Evolutionary conservation across 352 stramenopile genomes (phyloP), one percentile per base, ranked within the genome.

Genomic region (Phytophthora parvispora): DNA sequence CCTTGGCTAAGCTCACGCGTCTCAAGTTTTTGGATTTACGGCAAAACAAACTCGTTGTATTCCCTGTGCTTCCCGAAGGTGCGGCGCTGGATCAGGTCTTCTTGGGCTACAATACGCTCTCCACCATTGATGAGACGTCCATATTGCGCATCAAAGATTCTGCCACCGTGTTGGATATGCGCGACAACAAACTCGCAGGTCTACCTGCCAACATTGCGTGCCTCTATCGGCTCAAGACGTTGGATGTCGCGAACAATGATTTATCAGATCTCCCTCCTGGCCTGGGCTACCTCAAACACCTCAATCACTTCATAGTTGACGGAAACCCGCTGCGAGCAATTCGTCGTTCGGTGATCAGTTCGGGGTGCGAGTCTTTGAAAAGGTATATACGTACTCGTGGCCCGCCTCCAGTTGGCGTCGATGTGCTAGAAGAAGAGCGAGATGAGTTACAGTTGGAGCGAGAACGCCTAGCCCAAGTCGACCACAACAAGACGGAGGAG

Each of bases 191-290:
- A 49, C 74, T 97, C 16, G 69, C 49, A 25, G 43, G 13, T 28
- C 63, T 97, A 18, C 86, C 87, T 1, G 77, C 64, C 1, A 85
- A 81, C 27, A 69, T 93, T 6, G 87, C 80, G 40, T 84, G 73
- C 24, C 69, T 93, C 12, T 84, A 84, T 36, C 69, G 67, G 4
- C 77, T 97, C 38, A 97, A 97, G 59, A 95, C 89, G 12, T 77
- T 97, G 16, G 86, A 97, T 60, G 18, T 97, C 16, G 69, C 78
- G 9, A 97, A 97, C 67, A 97, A 96, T 43, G 86, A 95, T 53
- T 67, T 97, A 43, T 79, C 81, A 1, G 84, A 94, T 47, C 71
- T 97, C 3, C 87, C 89, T 10, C 84, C 87, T 22, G 86, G 86
- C 1, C 81, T 96, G 8, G 88, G 86, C 2, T 94, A 96, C 58